These are phyloP conservation scores for Fusarium algeriense DNA, from an alignment of 2,329 filamentous ascomycete species.

Conservation along the genomic window DNA sequence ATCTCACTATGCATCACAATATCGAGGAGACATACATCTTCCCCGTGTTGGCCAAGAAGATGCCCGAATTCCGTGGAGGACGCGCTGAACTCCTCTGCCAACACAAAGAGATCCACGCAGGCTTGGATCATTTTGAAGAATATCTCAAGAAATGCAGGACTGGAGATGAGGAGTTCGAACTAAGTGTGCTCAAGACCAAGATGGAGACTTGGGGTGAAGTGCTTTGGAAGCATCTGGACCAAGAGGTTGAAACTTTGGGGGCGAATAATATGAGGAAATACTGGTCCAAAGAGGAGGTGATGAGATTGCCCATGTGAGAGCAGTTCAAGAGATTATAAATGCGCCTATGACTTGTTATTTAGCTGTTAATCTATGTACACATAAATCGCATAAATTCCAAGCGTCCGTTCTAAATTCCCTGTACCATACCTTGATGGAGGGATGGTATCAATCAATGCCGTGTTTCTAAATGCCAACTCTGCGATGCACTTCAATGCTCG, in stretches of 20 bases:
- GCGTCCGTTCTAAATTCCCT: conserved; percentile 12
- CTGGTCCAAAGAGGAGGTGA: conserved; percentile 83
- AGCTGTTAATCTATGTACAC: conserved; percentile 10
- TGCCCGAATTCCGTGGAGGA: conserved; percentile 77
- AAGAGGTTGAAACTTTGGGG: conserved; percentile 82
- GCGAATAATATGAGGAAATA: conserved; percentile 88
- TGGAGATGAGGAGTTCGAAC: conserved; percentile 71
- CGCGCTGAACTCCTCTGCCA: conserved; percentile 75
- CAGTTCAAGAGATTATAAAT: not conserved
- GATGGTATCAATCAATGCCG: conserved; percentile 27
- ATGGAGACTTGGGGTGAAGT: conserved; percentile 85
- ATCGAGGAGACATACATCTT: conserved; percentile 89
- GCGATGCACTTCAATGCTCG: not conserved
- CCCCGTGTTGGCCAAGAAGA: conserved; percentile 78
- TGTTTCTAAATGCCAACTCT: conserved; percentile 21
- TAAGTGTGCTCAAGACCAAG: conserved; percentile 72
- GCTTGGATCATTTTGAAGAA: conserved; percentile 74
- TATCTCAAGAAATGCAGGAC: conserved; percentile 73
- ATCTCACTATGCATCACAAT: conserved; percentile 81
- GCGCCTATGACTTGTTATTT: conserved; percentile 3
- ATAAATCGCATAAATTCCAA: conserved; percentile 16
- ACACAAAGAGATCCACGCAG: conserved; percentile 82
- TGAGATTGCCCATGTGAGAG: conserved; percentile 73
- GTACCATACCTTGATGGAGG: conserved; percentile 3
- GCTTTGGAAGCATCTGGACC: conserved; percentile 84